phyloP scores from a whole-genome alignment of 2,329 filamentous ascomycete genomes.

The Aspergillus quadricinctus region DNA sequence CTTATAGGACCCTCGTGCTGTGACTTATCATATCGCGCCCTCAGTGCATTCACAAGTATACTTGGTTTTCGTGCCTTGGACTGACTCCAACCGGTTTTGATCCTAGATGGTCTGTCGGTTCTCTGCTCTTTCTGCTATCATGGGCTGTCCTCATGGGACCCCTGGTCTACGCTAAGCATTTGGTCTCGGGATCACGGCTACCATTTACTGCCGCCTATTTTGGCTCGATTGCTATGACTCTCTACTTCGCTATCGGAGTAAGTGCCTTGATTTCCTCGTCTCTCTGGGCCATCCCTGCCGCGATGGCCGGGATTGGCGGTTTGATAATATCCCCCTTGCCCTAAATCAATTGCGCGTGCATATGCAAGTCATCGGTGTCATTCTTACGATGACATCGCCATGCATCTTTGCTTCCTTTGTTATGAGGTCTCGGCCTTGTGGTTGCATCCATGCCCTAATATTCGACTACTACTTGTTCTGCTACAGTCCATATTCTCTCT shows the following conservation, averaged over 20 bases:
- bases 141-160: constrained; percentile 96
- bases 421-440: background rate
- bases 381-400: constrained; percentile 10
- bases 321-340: background rate
- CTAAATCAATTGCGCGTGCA: background rate
- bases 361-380: background rate
- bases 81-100: constrained; percentile 22
- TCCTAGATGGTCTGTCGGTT: constrained; percentile 88
- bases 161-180: constrained; percentile 73
- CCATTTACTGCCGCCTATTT: constrained; percentile 96
- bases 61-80: background rate
- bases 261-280: constrained; percentile 43
- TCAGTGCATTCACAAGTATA: constrained; percentile 17
- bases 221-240: constrained; percentile 80
- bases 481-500: background rate
- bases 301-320: background rate
- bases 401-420: constrained; percentile 1
- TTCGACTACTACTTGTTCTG: background rate
- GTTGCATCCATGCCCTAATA: background rate
- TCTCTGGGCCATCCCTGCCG: constrained; percentile 4
- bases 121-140: constrained; percentile 80
- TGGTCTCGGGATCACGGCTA: constrained; percentile 76
- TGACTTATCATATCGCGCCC: constrained; percentile 1
- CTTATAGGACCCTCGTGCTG: constrained; percentile 2
- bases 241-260: constrained; percentile 91